Conservation (phyloP, 495 filamentous ascomycete species). For the Podospora appendiculata region DNA sequence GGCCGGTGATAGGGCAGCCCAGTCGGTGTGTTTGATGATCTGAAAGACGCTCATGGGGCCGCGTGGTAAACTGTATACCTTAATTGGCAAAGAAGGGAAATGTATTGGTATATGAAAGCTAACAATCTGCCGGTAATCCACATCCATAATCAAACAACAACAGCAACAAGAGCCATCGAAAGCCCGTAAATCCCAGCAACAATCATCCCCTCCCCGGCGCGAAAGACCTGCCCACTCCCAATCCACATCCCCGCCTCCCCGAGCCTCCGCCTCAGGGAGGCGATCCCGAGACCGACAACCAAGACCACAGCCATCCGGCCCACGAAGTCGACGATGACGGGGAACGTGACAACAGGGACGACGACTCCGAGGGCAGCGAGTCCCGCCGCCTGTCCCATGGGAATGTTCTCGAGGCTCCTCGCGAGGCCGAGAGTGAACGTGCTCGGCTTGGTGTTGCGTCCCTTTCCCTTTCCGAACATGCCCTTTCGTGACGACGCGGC, state of each 20-base stretch:
- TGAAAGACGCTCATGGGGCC: too few species aligned
- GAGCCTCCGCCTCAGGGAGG: slow-evolving; percentile 1
- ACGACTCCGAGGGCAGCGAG: slow-evolving; percentile 2
- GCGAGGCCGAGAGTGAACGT: too few species aligned
- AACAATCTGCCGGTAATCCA: not conserved
- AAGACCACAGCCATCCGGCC: slow-evolving; percentile 9
- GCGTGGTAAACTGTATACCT: too few species aligned
- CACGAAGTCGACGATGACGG: slow-evolving; percentile 6
- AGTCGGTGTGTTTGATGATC: too few species aligned
- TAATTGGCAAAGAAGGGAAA: too few species aligned
- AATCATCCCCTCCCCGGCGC: not conserved
- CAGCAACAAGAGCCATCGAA: slow-evolving; percentile 1
- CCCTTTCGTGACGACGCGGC: too few species aligned
- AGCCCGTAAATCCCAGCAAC: not conserved
- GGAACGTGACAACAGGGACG: slow-evolving; percentile 3
- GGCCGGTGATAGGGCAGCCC: too few species aligned
- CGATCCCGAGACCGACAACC: slow-evolving; percentile 2
- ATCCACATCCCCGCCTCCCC: not conserved
- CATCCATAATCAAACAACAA: not conserved
- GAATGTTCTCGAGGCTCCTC: not conserved
- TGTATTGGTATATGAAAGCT: too few species aligned
- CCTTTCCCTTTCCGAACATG: too few species aligned
- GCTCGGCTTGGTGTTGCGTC: too few species aligned
- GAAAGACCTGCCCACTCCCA: not conserved
- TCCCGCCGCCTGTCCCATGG: not conserved